Evolutionary conservation across 2,329 filamentous ascomycete genomes (phyloP), one percentile per base, ranked within the genome.

Genomic region (Coniella vitis): DNA sequence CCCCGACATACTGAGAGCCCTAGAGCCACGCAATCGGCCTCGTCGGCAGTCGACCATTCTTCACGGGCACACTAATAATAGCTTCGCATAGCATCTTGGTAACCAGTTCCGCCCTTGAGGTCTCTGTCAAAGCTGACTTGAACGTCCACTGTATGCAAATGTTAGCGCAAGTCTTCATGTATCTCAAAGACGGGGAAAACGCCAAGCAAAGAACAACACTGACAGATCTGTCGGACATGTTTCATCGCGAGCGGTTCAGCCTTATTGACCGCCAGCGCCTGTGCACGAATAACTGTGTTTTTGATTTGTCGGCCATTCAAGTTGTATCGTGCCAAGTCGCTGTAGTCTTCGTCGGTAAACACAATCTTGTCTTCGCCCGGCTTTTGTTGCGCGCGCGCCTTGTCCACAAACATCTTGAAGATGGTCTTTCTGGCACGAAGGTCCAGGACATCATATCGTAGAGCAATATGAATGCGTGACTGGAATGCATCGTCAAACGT

Each of bases 401-500:
- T 79, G 50, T 85, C 81, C 35, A 95, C 72, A 65, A 95, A 94
- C 68, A 90, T 84, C 66, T 83, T 83, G 81, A 91, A 95, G 39
- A 95, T 86, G 52, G 80, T 76, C 58, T 82, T 83, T 67, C 86
- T 86, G 10, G 89, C 88, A 59, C 84, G 84, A 4, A 69, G 64
- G 35, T 81, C 82, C 8, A 95, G 74, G 42, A 85, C 81, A 35
- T 86, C 86, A 65, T 95, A 95, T 22, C 86, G 77, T 8, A 95
- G 72, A 0, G 88, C 87, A 58, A 95, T 84, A 63, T 95, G 88
- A 54, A 95, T 94, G 20, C 90, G 81, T 9, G 83, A 87, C 62
- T 93, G 86, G 72, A 95, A 95, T 0, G 90, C 90, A 54, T 93
- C 87, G 58, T 95, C 90, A 59, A 95, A 94, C 0, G 87, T 90